Evolutionary conservation across 768 basidiomycete genomes (phyloP).

Genomic region (Galerina marginata): DNA sequence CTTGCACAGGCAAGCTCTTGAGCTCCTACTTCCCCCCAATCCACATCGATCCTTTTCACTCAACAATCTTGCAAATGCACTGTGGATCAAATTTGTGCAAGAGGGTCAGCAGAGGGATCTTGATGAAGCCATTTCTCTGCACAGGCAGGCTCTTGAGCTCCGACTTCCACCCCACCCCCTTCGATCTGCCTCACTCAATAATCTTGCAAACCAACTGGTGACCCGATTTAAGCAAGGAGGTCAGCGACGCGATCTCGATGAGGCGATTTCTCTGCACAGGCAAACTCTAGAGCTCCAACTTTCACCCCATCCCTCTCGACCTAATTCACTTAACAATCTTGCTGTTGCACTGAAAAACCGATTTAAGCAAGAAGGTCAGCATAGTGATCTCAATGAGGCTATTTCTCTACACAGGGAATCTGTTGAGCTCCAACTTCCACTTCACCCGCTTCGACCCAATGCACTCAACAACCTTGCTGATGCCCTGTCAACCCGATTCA

Average conservation of each 20-base stretch:
- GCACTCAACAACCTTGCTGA: neutral
- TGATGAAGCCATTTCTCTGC: constrained; percentile 2
- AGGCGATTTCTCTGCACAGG: neutral
- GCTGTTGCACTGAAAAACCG: neutral
- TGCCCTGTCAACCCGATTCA: neutral
- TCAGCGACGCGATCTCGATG: neutral
- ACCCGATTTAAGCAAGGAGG: no score
- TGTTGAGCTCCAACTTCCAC: neutral
- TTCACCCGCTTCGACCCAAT: neutral
- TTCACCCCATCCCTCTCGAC: neutral
- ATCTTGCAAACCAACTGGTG: no score
- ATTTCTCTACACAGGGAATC: neutral
- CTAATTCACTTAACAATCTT: neutral
- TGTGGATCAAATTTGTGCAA: neutral
- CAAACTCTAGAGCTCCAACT: neutral
- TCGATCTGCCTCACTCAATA: neutral
- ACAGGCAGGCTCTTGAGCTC: neutral
- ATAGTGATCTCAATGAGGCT: neutral
- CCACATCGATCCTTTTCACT: no score
- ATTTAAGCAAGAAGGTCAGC: neutral
- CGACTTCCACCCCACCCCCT: constrained; percentile 1
- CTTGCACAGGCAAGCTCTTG: no score
- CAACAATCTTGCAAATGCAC: no score
- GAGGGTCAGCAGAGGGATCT: neutral
- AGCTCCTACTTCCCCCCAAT: no score